Percentiles rank a stretch among this genome's conserved stretches.
Evolutionary conservation across 768 basidiomycete genomes (phyloP).

Genomic region (Podaxis sp.): DNA sequence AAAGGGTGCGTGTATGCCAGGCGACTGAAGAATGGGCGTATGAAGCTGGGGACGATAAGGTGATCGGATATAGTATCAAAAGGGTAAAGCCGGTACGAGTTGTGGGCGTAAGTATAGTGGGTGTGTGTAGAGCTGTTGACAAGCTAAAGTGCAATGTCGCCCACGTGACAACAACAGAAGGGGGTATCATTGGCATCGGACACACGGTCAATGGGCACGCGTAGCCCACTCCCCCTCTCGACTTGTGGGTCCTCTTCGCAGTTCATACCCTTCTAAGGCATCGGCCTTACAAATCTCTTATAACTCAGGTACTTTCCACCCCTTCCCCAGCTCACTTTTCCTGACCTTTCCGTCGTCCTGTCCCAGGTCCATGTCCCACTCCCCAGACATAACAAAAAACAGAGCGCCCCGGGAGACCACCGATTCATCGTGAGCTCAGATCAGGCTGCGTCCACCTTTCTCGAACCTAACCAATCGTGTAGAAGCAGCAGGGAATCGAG

Average conservation of each 20-base stretch:
- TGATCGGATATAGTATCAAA: not conserved
- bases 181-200: not conserved
- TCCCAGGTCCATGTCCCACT: slow-evolving; percentile 11
- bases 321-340: not conserved
- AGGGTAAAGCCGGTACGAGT: slow-evolving; percentile 10
- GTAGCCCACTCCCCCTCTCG: not conserved
- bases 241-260: slow-evolving; percentile 14
- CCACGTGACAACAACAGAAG: slow-evolving; percentile 8
- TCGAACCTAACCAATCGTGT: slow-evolving; percentile 9
- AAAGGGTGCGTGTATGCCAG: not conserved
- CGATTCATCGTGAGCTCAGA: slow-evolving; percentile 33
- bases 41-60: not conserved
- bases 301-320: not conserved
- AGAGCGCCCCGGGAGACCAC: slow-evolving; percentile 13
- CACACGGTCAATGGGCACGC: slow-evolving; percentile 10
- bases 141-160: not conserved
- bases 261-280: slow-evolving; percentile 6
- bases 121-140: slow-evolving; percentile 6
- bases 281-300: slow-evolving; percentile 1
- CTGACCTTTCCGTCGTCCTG: not conserved
- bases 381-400: not conserved
- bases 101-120: slow-evolving; percentile 12
- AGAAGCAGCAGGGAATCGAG: slow-evolving; percentile 63
- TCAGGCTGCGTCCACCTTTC: not conserved
- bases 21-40: not conserved